Evolutionary conservation across 1,284 basidiomycete species (phyloP), one percentile per base, ranked within the genome.

Genomic region (Ustilago cynodontis): DNA sequence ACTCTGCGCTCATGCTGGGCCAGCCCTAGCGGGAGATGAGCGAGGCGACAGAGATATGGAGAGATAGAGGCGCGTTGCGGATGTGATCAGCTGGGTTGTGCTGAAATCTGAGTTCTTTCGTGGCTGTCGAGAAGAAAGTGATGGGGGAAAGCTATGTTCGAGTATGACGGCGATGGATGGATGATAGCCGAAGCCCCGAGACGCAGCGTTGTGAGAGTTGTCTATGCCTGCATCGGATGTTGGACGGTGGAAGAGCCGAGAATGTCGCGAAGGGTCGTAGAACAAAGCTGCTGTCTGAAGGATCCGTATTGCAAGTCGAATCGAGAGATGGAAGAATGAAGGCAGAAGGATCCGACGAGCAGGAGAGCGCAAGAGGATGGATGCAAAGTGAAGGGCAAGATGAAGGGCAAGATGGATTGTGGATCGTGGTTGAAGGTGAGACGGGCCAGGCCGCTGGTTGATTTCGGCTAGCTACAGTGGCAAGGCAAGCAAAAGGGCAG

Each of bases 1-100:
- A 80, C 41, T 77, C 74, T 53, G 73, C 69, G 51, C 78, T 77
- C 80, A 82, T 82, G 74, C 49, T 79, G 77, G 73, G 77, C 73
- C 68, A 65, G 68, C 68, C 59, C 68, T 65, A 65, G 59, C 62
- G 49, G 49, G 31, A 24, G 20, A 31, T 31, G 61, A 63, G 60
- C 45, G 37, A 35, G 57, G n/a, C n/a, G n/a, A n/a, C n/a, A n/a
- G n/a, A n/a, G n/a, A n/a, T n/a, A n/a, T n/a, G n/a, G n/a, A n/a
- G n/a, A n/a, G 37, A 22, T 28, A 35, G 37, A 20, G 33, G 35
- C n/a, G 26, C 28, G 29, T 3, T 39, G n/a, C 11, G 45, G 22
- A 13, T 59, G 45, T 4, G 31, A 29, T 16, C 3, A 9, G 35
- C 35, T 37, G 8, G 35, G 8, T 37, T 13, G 35, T 37, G 35